Evolutionary conservation across 2,329 filamentous ascomycete genomes (phyloP).

Genomic region (Aspergillus awamori): DNA sequence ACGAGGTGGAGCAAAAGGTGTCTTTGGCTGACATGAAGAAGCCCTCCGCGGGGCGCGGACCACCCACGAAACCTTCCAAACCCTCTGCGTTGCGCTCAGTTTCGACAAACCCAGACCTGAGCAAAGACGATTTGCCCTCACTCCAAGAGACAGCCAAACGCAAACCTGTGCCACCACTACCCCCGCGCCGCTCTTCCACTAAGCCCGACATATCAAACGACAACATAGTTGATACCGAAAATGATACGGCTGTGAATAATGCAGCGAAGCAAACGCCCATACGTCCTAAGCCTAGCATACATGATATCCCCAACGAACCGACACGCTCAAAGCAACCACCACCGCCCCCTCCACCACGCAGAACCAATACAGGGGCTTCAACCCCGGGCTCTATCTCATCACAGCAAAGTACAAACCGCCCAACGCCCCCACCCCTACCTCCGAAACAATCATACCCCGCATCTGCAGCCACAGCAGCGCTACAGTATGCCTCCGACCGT

Average conservation of each 20-base stretch:
- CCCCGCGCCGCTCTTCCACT: conserved; percentile 36
- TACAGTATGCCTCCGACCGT: conserved; percentile 36
- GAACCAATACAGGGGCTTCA: conserved; percentile 33
- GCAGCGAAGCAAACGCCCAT: conserved; percentile 12
- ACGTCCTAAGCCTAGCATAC: conserved; percentile 1
- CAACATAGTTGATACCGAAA: not conserved
- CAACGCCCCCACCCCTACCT: conserved; percentile 2
- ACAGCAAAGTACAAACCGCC: conserved; percentile 19
- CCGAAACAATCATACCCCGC: conserved; percentile 31
- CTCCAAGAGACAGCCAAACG: conserved; percentile 32
- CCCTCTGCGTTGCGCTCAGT: conserved; percentile 46
- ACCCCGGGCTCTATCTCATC: conserved; percentile 16
- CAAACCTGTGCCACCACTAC: conserved; percentile 42
- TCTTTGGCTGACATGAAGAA: conserved; percentile 19
- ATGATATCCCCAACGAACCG: conserved; percentile 2
- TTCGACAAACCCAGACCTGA: conserved; percentile 28
- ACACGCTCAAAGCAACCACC: conserved; percentile 32
- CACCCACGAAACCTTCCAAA: conserved; percentile 50
- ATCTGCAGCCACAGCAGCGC: conserved; percentile 26
- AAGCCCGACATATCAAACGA: conserved; percentile 14
- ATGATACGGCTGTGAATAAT: conserved; percentile 9
- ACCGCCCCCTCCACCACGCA: conserved; percentile 36
- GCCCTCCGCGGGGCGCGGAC: conserved; percentile 26
- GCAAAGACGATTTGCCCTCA: conserved; percentile 11
- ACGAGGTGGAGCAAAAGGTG: conserved; percentile 30